Conservation (phyloP, 2,329 filamentous ascomycete species). For the Penicillium brasilianum region DNA sequence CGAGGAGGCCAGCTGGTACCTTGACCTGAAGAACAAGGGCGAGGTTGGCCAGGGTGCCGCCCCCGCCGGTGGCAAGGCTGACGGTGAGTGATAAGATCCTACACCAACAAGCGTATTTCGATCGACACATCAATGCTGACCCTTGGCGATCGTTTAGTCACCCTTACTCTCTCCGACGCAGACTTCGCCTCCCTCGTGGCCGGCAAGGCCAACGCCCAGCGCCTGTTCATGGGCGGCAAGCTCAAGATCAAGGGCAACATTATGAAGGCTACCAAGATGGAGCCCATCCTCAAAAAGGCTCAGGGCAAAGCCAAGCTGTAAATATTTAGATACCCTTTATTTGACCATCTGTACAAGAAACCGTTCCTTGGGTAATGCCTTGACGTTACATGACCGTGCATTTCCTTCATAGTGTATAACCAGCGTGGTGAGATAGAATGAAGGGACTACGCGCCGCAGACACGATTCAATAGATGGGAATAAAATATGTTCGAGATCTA, state of each 20-base stretch:
- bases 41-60: constrained; percentile 76
- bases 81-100: constrained; percentile 62
- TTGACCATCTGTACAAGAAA: constrained; percentile 23
- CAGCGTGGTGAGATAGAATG: too few relatives aligned
- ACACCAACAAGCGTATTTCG: background rate
- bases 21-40: constrained; percentile 92
- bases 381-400: background rate
- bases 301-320: constrained; percentile 79
- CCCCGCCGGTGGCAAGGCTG: constrained; percentile 75
- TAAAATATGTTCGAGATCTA: background rate
- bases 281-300: constrained; percentile 88
- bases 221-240: constrained; percentile 97
- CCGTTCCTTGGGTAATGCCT: background rate
- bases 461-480: background rate
- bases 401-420: constrained; percentile 1
- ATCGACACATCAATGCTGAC: background rate
- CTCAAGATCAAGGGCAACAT: constrained; percentile 97
- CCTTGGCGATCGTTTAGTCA: constrained; percentile 62
- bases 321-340: constrained; percentile 28
- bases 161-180: constrained; percentile 79
- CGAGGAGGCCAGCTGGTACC: constrained; percentile 85
- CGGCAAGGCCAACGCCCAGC: constrained; percentile 93
- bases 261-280: constrained; percentile 97
- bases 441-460: background rate
- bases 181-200: constrained; percentile 83